These are phyloP conservation scores for Trichophyton equinum DNA, from an alignment of 2,329 filamentous ascomycete species.

Conservation along the genomic window DNA sequence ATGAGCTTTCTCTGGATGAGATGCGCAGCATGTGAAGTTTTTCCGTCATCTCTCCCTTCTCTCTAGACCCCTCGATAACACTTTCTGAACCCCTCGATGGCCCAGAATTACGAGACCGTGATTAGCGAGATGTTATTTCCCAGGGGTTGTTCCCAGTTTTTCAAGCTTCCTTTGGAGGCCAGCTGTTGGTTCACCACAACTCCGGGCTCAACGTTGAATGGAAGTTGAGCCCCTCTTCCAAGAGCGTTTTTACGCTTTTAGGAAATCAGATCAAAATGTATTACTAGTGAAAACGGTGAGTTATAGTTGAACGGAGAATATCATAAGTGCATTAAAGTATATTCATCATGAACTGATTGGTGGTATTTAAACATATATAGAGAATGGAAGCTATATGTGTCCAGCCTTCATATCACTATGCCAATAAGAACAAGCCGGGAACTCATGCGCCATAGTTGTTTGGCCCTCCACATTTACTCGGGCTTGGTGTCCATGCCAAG, in stretches of 20 bases:
- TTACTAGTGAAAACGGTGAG: not conserved
- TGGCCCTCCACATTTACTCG: not conserved
- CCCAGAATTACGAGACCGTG: not conserved
- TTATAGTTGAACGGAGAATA: not conserved
- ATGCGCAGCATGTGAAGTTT: not conserved
- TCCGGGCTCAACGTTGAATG: not conserved
- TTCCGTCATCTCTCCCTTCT: not conserved
- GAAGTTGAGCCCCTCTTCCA: not conserved
- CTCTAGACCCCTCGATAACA: no score
- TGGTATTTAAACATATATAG: not conserved
- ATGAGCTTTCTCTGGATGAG: not conserved
- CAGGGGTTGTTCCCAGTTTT: not conserved
- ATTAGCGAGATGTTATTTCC: not conserved
- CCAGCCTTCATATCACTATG: not conserved
- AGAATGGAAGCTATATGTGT: not conserved
- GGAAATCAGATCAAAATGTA: not conserved
- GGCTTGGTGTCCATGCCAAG: slow-evolving; percentile 24
- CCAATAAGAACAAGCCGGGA: not conserved
- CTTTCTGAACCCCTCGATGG: not conserved
- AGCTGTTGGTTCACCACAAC: not conserved
- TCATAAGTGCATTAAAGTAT: not conserved
- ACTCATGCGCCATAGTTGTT: not conserved
- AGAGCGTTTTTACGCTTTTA: not conserved
- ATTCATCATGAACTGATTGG: slow-evolving; percentile 1
- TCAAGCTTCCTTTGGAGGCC: not conserved